Conservation (phyloP, 768 basidiomycete genomes). For the Hydnomerulius pinastri region DNA sequence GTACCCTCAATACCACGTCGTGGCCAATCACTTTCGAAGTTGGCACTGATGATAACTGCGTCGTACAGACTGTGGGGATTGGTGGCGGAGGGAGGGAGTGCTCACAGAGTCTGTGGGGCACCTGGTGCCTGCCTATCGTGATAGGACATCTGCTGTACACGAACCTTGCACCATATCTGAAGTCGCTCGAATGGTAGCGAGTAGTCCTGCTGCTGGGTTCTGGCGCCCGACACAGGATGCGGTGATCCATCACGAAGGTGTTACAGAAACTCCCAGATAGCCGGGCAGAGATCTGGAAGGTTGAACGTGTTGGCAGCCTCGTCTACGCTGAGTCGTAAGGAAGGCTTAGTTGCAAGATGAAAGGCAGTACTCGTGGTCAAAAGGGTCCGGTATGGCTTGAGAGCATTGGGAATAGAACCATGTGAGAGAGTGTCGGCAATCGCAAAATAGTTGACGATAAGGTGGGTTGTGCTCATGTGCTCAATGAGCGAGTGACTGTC, state of each 20-base stretch:
- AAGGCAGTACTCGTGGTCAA: conserved; percentile 1
- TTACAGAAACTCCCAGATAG: neutral
- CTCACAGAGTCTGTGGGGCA: conserved; percentile 5
- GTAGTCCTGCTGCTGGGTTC: no score
- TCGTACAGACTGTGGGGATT: conserved; percentile 17
- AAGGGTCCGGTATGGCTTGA: conserved; percentile 1
- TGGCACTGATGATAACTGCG: conserved; percentile 11
- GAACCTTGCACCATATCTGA: conserved; percentile 29
- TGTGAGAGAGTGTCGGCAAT: neutral
- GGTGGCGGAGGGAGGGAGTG: neutral
- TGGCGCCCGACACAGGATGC: no score
- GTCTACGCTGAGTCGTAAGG: neutral
- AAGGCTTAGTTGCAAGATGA: conserved; percentile 6
- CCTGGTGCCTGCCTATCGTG: conserved; percentile 19
- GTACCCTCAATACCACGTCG: conserved; percentile 3
- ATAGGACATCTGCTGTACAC: conserved; percentile 26
- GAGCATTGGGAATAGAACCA: neutral
- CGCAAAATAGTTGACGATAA: conserved; percentile 2
- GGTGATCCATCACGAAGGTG: no score
- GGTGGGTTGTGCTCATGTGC: neutral
- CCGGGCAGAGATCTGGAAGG: neutral
- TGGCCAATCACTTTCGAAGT: conserved; percentile 15
- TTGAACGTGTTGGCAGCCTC: neutral
- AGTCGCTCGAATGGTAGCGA: conserved; percentile 23
- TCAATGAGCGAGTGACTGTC: neutral